Evolutionary conservation across 2,329 filamentous ascomycete species (phyloP).

Genomic region (Canariomyces notabilis): DNA sequence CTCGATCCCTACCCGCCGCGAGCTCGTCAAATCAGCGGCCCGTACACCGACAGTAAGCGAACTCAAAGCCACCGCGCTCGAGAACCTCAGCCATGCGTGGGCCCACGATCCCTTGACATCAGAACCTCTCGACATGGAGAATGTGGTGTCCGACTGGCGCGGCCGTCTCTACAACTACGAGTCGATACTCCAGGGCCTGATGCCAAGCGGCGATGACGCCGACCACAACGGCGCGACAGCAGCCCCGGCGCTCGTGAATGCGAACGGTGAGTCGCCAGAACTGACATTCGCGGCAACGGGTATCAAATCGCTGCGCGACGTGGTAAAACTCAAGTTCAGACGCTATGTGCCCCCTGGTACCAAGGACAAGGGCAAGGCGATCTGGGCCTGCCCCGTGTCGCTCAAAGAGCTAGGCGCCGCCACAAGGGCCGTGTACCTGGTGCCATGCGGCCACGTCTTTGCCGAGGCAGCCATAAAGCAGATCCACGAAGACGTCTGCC

Average conservation of each 20-base stretch:
- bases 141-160: constrained; percentile 76
- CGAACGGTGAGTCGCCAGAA: constrained; percentile 26
- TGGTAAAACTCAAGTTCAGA: constrained; percentile 80
- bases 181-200: constrained; percentile 62
- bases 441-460: constrained; percentile 94
- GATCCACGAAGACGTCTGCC: constrained; percentile 58
- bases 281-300: constrained; percentile 44
- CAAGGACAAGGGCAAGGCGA: constrained; percentile 47
- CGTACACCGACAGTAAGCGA: constrained; percentile 76
- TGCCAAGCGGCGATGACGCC: constrained; percentile 50
- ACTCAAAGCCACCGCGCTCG: constrained; percentile 80
- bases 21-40: constrained; percentile 91
- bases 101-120: constrained; percentile 81
- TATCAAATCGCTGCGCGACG: constrained; percentile 79
- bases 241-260: constrained; percentile 14
- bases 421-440: constrained; percentile 78
- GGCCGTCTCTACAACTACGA: constrained; percentile 96
- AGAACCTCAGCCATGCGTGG: constrained; percentile 85
- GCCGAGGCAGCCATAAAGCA: constrained; percentile 80
- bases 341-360: constrained; percentile 28
- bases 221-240: too few relatives aligned
- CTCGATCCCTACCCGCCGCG: constrained; percentile 89
- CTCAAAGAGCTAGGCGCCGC: constrained; percentile 76
- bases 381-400: constrained; percentile 81
- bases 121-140: constrained; percentile 60